Conservation (phyloP, 208 protist species). For the Endotrypanum monterogeii region DNA sequence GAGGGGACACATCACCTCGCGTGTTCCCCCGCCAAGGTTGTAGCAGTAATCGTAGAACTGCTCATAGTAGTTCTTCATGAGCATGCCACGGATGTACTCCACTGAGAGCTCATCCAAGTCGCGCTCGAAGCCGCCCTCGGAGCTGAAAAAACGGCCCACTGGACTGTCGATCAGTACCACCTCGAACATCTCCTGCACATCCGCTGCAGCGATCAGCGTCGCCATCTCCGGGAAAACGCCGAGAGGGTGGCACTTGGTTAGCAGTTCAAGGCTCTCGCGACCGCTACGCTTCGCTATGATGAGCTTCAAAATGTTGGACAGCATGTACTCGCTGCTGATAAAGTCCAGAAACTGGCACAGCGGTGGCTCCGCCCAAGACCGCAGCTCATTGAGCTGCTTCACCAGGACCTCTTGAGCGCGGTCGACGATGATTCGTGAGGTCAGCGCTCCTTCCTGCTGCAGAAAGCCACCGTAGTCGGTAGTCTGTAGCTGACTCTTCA, state of each 20-base stretch:
- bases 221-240: slow-evolving; percentile 96
- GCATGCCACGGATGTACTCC: slow-evolving; percentile 97
- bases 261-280: slow-evolving; percentile 80
- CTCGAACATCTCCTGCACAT: slow-evolving; percentile 96
- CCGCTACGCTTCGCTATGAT: slow-evolving; percentile 88
- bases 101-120: slow-evolving; percentile 94
- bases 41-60: slow-evolving; percentile 98
- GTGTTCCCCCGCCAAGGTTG: slow-evolving; percentile 85
- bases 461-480: slow-evolving; percentile 99
- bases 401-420: slow-evolving; percentile 95
- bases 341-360: slow-evolving; percentile 98
- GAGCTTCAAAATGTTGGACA: slow-evolving; percentile 93
- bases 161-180: slow-evolving; percentile 97
- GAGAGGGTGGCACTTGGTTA: slow-evolving; percentile 98
- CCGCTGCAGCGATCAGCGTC: slow-evolving; percentile 90
- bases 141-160: slow-evolving; percentile 89
- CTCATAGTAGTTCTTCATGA: slow-evolving; percentile 99
- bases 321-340: slow-evolving; percentile 99
- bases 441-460: slow-evolving; percentile 93
- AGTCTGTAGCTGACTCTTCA: slow-evolving; percentile 97
- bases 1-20: slow-evolving; percentile 90
- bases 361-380: slow-evolving; percentile 93
- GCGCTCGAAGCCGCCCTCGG: slow-evolving; percentile 74
- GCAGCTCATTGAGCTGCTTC: slow-evolving; percentile 96
- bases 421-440: slow-evolving; percentile 91